Percentiles rank a stretch among this genome's conserved stretches.
Conservation (phyloP, 192 early-diverging fungal species). For the Coemansia sp. region DNA sequence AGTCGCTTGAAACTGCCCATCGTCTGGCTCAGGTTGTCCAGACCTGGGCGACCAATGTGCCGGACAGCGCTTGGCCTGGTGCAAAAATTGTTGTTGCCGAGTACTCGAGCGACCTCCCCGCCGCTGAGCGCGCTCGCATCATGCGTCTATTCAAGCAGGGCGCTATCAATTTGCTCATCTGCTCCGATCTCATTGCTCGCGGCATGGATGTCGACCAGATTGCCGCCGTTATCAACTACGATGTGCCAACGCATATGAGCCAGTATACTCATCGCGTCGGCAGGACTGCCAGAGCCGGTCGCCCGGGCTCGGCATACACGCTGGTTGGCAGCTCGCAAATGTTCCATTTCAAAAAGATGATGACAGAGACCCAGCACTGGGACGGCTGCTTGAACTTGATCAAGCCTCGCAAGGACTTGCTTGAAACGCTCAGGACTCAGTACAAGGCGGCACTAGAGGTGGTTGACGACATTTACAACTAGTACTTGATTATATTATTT, state of each 20-base stretch:
- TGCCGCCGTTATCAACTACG: slow-evolving; percentile 83
- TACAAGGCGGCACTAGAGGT: slow-evolving; percentile 37
- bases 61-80: slow-evolving; percentile 17
- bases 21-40: slow-evolving; percentile 74
- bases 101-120: slow-evolving; percentile 74
- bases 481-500: too few species aligned
- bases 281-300: slow-evolving; percentile 87
- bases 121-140: slow-evolving; percentile 62
- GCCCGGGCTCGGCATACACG: slow-evolving; percentile 78
- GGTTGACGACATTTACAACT: slow-evolving; percentile 26
- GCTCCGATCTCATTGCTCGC: slow-evolving; percentile 87
- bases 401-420: slow-evolving; percentile 53
- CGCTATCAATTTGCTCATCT: slow-evolving; percentile 73
- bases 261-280: slow-evolving; percentile 95
- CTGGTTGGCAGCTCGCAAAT: slow-evolving; percentile 71
- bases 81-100: slow-evolving; percentile 58
- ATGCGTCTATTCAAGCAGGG: slow-evolving; percentile 71
- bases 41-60: slow-evolving; percentile 57
- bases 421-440: slow-evolving; percentile 35
- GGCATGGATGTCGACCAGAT: slow-evolving; percentile 89
- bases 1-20: slow-evolving; percentile 89
- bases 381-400: slow-evolving; percentile 57
- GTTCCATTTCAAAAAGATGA: slow-evolving; percentile 74
- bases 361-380: slow-evolving; percentile 66
- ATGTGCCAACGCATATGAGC: slow-evolving; percentile 78